Percentiles rank a stretch among this genome's conserved stretches.
phyloP scores from a whole-genome alignment of 2,329 filamentous ascomycete genomes.

The Aspergillus candidus region DNA sequence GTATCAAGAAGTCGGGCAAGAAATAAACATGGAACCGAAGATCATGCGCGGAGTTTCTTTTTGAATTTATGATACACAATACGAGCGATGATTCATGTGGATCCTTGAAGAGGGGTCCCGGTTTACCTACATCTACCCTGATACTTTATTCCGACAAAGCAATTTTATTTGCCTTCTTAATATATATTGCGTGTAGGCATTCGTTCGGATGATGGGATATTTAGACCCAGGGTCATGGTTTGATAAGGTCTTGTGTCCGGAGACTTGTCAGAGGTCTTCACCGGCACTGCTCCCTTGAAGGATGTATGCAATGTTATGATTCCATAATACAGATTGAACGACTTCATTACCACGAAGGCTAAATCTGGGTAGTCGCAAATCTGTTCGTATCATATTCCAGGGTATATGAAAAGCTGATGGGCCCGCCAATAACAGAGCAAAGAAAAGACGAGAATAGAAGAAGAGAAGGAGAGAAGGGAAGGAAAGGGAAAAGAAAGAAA shows the following conservation, averaged over 20 bases:
- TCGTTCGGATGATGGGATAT: too few relatives aligned
- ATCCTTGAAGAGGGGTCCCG: constrained; percentile 6
- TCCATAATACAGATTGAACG: neutral
- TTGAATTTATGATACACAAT: constrained; percentile 17
- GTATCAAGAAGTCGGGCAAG: constrained; percentile 98
- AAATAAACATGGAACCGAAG: constrained; percentile 54
- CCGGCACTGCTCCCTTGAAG: too few relatives aligned
- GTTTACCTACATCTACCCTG: constrained; percentile 11
- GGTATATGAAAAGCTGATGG: constrained; percentile 8
- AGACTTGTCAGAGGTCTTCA: too few relatives aligned
- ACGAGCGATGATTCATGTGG: constrained; percentile 12
- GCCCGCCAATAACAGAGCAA: constrained; percentile 4
- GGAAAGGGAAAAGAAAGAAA: constrained; percentile 14
- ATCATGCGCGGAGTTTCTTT: neutral
- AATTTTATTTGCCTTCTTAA: constrained; percentile 7
- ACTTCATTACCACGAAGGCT: neutral
- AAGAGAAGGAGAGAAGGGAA: constrained; percentile 13
- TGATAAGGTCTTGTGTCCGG: too few relatives aligned
- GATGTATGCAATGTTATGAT: too few relatives aligned
- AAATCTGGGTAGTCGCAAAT: constrained; percentile 3
- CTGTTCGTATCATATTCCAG: constrained; percentile 7
- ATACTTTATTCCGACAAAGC: constrained; percentile 11
- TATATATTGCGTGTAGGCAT: constrained; percentile 3
- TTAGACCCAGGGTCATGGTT: too few relatives aligned
- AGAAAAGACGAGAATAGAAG: constrained; percentile 8